Base-by-base conservation (phyloP, 2,329 filamentous ascomycete species). In the Verticillium isaacii region DNA sequence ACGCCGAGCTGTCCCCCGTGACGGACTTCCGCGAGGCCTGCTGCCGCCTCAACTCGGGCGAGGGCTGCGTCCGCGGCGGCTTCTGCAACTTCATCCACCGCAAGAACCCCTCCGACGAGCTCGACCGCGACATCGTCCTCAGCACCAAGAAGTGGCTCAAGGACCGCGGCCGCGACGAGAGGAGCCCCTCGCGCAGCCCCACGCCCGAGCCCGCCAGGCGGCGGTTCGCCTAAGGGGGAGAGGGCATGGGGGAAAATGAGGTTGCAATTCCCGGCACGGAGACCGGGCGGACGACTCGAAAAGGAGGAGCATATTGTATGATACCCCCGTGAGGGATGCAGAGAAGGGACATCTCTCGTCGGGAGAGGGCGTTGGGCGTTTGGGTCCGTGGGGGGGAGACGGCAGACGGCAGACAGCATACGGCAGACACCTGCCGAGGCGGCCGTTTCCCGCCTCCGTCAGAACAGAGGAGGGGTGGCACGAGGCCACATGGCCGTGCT, bases 51-150 rank as follows among this genome's bases (percentile, higher is more conserved):
- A 99, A 99, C 73, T 91, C 86, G 45, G 95, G 95, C 65, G 95
- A 98, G 77, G 95, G 95, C 55, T 99, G 95, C 77, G 93, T 97
- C 54, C 85, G 95, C 67, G 95, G 93, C 65, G 95, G 95, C 36
- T 98, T 98, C 82, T 99, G 95, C 84, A 99, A 99, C 77, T 99
- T 99, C 77, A 99, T 99, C 67, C 95, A 99, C 76, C 87, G 95
- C 72, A 99, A 99, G 82, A 95, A 98, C 74, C 95, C 95, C 4
- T 87, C 85, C 68, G 82, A 92, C 12, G 94, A 98, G 79, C 81
- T 99, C 69, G 95, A 99, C 65, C 82, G 89, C 66, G 95, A 99
- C 68, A 77, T 99, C 69, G 88, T 90, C 66, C 83, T 98, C 68
- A 87, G 87, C 70, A 98, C 94, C 65, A 96, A 97, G 85, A 98